Percentiles rank a stretch among this genome's conserved stretches.
These are phyloP conservation scores for Sporothrix euskadiensis DNA, from an alignment of 2,329 filamentous ascomycete genomes.

Conservation along the genomic window DNA sequence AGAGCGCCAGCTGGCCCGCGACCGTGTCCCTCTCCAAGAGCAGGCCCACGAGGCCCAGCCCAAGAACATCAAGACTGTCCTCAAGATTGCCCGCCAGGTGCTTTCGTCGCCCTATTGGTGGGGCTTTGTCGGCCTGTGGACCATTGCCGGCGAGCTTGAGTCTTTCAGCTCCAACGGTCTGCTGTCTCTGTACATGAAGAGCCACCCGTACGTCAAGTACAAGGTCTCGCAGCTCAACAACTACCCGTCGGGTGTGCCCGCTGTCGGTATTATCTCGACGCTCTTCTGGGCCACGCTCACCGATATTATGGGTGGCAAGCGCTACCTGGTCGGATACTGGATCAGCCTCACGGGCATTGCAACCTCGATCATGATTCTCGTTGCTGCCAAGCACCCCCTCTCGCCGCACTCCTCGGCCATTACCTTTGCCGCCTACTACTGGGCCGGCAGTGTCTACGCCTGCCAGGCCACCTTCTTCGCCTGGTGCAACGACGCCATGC, in stretches of 20 bases:
- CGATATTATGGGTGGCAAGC: slow-evolving; percentile 62
- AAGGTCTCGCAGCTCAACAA: slow-evolving; percentile 55
- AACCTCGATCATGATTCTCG: slow-evolving; percentile 63
- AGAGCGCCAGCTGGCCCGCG: slow-evolving; percentile 42
- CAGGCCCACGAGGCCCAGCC: slow-evolving; percentile 41
- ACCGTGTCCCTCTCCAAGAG: slow-evolving; percentile 43
- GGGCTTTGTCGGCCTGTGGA: slow-evolving; percentile 66
- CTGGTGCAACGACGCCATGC: slow-evolving; percentile 71
- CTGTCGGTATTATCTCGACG: slow-evolving; percentile 59
- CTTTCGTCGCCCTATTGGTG: slow-evolving; percentile 65
- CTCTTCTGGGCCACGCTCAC: slow-evolving; percentile 70
- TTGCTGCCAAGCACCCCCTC: slow-evolving; percentile 47
- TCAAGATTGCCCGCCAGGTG: slow-evolving; percentile 49
- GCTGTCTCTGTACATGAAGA: slow-evolving; percentile 53
- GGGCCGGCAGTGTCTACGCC: slow-evolving; percentile 68
- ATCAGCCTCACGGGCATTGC: slow-evolving; percentile 65
- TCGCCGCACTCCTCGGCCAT: slow-evolving; percentile 49
- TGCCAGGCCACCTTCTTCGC: slow-evolving; percentile 75
- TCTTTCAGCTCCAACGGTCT: slow-evolving; percentile 67
- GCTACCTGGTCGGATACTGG: slow-evolving; percentile 67
- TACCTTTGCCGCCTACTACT: slow-evolving; percentile 68
- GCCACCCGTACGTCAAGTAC: slow-evolving; percentile 47
- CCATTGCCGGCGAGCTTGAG: slow-evolving; percentile 70
- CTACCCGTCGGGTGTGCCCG: slow-evolving; percentile 58
- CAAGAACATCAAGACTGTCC: slow-evolving; percentile 27